Conservation (phyloP, 768 basidiomycete species). For the Megacollybia marginata region DNA sequence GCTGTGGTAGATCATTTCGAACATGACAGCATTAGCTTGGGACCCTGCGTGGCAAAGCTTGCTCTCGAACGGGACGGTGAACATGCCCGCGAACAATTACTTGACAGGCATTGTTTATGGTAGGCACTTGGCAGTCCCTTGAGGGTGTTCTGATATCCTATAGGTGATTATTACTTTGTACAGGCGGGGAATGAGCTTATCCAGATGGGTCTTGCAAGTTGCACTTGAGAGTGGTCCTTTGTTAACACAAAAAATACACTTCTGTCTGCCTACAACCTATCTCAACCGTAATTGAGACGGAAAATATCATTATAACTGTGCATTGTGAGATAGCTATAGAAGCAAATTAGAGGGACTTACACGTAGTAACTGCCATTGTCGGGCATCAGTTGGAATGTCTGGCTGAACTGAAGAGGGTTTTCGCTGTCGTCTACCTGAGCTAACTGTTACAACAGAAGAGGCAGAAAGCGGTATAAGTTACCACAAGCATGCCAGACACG, state of each 20-base stretch:
- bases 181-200: constrained; percentile 30
- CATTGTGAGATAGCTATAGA: background rate
- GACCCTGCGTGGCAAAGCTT: constrained; percentile 54
- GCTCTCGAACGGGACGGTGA: constrained; percentile 60
- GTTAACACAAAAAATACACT: too few species aligned
- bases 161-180: constrained; percentile 43
- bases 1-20: constrained; percentile 32
- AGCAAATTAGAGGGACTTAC: constrained; percentile 36
- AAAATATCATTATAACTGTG: constrained; percentile 71
- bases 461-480: constrained; percentile 24
- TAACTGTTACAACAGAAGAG: background rate
- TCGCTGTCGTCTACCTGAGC: constrained; percentile 70
- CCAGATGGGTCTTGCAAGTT: constrained; percentile 23
- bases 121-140: constrained; percentile 10
- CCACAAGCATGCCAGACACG: constrained; percentile 82
- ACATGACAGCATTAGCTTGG: constrained; percentile 49
- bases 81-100: constrained; percentile 46
- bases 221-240: constrained; percentile 1
- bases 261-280: background rate
- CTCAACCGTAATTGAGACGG: constrained; percentile 73
- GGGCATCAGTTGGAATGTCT: constrained; percentile 86
- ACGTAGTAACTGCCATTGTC: constrained; percentile 76
- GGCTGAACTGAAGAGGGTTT: constrained; percentile 85
- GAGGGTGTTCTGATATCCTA: background rate
- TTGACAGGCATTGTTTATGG: constrained; percentile 58